phyloP scores from a whole-genome alignment of 257 asterid species.

The Przewalskia tangutica region DNA sequence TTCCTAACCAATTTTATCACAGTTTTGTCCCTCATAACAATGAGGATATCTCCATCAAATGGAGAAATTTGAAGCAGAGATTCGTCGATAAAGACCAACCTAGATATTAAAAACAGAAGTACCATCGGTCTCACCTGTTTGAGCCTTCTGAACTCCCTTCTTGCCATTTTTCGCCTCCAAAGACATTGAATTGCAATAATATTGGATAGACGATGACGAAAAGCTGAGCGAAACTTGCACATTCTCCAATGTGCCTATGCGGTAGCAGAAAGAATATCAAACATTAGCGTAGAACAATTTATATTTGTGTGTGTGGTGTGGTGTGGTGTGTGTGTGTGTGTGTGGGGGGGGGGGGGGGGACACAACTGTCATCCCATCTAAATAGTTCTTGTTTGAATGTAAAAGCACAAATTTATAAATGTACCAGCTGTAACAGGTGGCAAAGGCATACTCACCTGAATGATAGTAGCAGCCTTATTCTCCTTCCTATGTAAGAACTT shows the following conservation, averaged over 20 bases:
- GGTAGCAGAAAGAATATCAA: constrained; percentile 10
- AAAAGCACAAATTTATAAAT: not conserved
- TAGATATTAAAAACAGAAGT: not conserved
- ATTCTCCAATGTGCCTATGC: constrained; percentile 83
- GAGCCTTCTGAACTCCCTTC: constrained; percentile 76
- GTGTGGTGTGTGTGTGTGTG: not conserved
- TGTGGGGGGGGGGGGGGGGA: no score
- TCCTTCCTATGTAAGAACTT: constrained; percentile 48
- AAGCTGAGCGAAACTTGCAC: constrained; percentile 64
- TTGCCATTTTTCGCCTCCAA: constrained; percentile 93
- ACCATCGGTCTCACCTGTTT: constrained; percentile 51
- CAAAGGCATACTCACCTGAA: constrained; percentile 54
- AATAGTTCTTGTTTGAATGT: not conserved
- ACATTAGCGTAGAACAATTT: not conserved
- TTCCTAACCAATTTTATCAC: not conserved
- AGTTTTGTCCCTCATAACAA: not conserved
- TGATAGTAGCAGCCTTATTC: constrained; percentile 64
- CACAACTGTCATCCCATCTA: not conserved
- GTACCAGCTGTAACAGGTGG: not conserved
- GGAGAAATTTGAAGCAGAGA: not conserved
- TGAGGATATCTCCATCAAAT: not conserved
- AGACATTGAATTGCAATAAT: constrained; percentile 82
- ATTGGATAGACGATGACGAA: constrained; percentile 61
- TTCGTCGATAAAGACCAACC: not conserved
- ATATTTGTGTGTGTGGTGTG: not conserved